Base-by-base conservation (phyloP, 306 rosid genomes). In the Citrullus mucosospermus region DNA sequence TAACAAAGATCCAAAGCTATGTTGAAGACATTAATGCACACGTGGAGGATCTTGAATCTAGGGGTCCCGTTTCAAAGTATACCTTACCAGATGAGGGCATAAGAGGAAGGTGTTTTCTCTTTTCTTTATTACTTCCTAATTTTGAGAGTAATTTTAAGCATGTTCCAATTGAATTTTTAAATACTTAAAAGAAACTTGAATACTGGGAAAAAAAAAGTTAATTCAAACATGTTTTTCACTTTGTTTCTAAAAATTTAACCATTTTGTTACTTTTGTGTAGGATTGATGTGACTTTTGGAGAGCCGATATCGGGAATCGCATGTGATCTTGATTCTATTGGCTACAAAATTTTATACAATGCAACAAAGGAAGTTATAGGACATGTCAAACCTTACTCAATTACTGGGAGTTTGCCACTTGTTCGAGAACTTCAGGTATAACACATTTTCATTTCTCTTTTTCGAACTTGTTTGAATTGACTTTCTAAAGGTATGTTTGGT, bases 41-140 rank as follows among this genome's bases (percentile, higher is more conserved):
- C 48, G 17, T 90, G 60, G 81, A 81, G 78, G 86, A 90, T 80
- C 88, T 95, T 71, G 97, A 92, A 80, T 3, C 89, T 51, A 76
- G 97, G 44, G 97, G 99, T 81, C 99, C 96, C 14, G 97, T 95
- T 80, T 92, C 99, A 54, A 95, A 89, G 86, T 95, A 89, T 88
- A 88, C 86, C 75, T 84, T 92, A 36, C 81, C 87, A 12, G 96
- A 92, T 79, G 96, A 91, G 81, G 86, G 90, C 81, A 51, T 91
- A 59, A 85, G 93, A 84, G 99, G 97, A 88, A 89, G 96, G 99
- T 92, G 41, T 15, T 48, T 20, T 14, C 75, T 79, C 79, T 69
- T 86, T 75, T 4, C 36, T 71, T 14, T 2, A 43, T 43, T 43
- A 9, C 48, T 43, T 8, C 11, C 7, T 8, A 43, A 36, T 36